Conservation (phyloP, 306 rosid species). For the Glycine latifolia region DNA sequence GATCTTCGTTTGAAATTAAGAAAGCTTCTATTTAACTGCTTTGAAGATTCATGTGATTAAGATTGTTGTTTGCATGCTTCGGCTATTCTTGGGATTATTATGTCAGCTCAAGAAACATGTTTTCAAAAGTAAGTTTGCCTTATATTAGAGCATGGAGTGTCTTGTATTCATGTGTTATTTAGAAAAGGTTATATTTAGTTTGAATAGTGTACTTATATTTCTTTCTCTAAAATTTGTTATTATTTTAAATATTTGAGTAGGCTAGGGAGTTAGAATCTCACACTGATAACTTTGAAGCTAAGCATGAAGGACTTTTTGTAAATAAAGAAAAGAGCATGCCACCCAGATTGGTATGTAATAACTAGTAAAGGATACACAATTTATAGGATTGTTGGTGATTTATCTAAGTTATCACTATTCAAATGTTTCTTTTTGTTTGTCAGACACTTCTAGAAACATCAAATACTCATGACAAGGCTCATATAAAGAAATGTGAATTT, state of each 20-base stretch:
- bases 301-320: conserved; percentile 75
- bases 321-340: conserved; percentile 84
- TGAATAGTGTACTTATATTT: not conserved
- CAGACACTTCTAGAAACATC: conserved; percentile 83
- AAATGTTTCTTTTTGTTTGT: conserved; percentile 40
- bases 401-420: conserved; percentile 37
- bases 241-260: conserved; percentile 49
- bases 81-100: too few species aligned
- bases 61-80: too few species aligned
- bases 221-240: conserved; percentile 11
- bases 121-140: too few species aligned
- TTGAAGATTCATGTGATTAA: too few species aligned
- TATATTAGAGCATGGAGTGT: not conserved
- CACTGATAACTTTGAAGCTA: conserved; percentile 88
- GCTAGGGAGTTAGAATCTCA: conserved; percentile 84
- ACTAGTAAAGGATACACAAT: conserved; percentile 12
- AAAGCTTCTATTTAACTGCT: too few species aligned
- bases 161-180: not conserved
- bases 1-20: too few species aligned
- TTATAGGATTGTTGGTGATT: conserved; percentile 16
- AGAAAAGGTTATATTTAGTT: conserved; percentile 3
- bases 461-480: conserved; percentile 85
- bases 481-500: conserved; percentile 81
- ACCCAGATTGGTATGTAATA: conserved; percentile 73
- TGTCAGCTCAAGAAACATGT: too few species aligned